These are phyloP conservation scores for Pilatotrama ljubarskyi DNA, from an alignment of 768 basidiomycete species.

Conservation along the genomic window DNA sequence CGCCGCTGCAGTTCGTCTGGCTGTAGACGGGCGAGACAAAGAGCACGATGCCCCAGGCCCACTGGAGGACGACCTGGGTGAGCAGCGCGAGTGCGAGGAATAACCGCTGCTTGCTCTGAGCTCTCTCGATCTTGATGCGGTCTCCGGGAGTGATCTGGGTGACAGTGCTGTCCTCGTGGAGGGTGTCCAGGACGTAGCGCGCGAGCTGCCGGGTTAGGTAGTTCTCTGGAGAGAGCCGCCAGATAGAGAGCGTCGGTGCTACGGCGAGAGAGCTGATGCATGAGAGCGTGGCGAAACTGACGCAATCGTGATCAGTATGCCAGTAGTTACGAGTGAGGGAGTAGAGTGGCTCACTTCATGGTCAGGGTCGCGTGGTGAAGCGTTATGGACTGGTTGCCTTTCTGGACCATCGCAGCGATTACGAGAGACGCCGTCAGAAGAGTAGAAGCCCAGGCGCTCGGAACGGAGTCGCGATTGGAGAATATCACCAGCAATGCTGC, in stretches of 20 bases:
- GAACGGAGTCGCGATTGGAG: slow-evolving; percentile 28
- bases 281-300: slow-evolving; percentile 27
- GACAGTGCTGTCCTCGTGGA: background rate
- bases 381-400: slow-evolving; percentile 20
- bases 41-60: slow-evolving; percentile 30
- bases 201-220: slow-evolving; percentile 21
- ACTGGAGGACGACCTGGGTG: slow-evolving; percentile 30
- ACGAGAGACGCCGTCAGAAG: slow-evolving; percentile 29
- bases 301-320: background rate
- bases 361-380: slow-evolving; percentile 30
- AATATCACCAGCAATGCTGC: slow-evolving; percentile 28
- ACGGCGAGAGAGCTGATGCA: slow-evolving; percentile 31
- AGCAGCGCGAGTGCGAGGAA: slow-evolving; percentile 29
- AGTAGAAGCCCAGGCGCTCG: slow-evolving; percentile 30
- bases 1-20: slow-evolving; percentile 24
- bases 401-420: slow-evolving; percentile 30
- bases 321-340: background rate
- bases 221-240: slow-evolving; percentile 23
- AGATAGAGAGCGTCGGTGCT: slow-evolving; percentile 29
- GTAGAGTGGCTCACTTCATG: slow-evolving; percentile 24
- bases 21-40: slow-evolving; percentile 28
- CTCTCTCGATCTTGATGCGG: slow-evolving; percentile 17
- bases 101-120: slow-evolving; percentile 22
- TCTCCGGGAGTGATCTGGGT: slow-evolving; percentile 11
- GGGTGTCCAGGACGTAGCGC: slow-evolving; percentile 11